A percentile compares a stretch with the other conserved stretches of the same genome.
Evolutionary conservation across 2,329 filamentous ascomycete species (phyloP).

Genomic region (Beauveria australis): DNA sequence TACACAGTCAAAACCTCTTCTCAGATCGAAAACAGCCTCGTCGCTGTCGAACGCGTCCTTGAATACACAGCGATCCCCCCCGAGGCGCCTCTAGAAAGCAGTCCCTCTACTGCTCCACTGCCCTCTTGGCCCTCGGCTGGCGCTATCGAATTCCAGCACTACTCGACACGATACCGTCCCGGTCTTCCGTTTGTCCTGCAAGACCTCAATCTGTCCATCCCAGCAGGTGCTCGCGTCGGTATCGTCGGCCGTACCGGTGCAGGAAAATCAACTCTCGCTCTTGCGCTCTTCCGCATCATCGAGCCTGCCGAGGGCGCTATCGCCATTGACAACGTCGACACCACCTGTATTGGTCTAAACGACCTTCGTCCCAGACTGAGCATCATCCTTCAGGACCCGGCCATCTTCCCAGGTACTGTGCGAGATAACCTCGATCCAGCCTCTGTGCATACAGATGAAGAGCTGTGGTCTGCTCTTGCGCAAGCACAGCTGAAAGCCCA

Average conservation of each 20-base stretch:
- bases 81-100: slow-evolving; percentile 73
- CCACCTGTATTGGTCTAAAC: slow-evolving; percentile 36
- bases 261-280: slow-evolving; percentile 80
- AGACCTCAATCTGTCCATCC: slow-evolving; percentile 76
- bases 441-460: slow-evolving; percentile 8
- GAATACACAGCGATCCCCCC: slow-evolving; percentile 80
- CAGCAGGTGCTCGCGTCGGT: slow-evolving; percentile 85
- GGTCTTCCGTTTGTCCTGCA: slow-evolving; percentile 80
- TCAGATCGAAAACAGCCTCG: slow-evolving; percentile 92
- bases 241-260: slow-evolving; percentile 91
- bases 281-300: slow-evolving; percentile 84
- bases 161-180: slow-evolving; percentile 76
- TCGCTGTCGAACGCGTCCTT: slow-evolving; percentile 84
- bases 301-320: slow-evolving; percentile 70
- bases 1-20: slow-evolving; percentile 93
- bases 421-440: slow-evolving; percentile 70
- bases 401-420: slow-evolving; percentile 78
- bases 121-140: slow-evolving; percentile 81
- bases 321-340: slow-evolving; percentile 55
- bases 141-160: slow-evolving; percentile 75
- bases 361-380: slow-evolving; percentile 76
- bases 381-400: slow-evolving; percentile 90
- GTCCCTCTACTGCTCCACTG: slow-evolving; percentile 71
- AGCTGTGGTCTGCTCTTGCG: slow-evolving; percentile 38
- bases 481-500: slow-evolving; percentile 83